Conservation (phyloP, 1,284 basidiomycete genomes). For the Sphaerobolus stellatus region DNA sequence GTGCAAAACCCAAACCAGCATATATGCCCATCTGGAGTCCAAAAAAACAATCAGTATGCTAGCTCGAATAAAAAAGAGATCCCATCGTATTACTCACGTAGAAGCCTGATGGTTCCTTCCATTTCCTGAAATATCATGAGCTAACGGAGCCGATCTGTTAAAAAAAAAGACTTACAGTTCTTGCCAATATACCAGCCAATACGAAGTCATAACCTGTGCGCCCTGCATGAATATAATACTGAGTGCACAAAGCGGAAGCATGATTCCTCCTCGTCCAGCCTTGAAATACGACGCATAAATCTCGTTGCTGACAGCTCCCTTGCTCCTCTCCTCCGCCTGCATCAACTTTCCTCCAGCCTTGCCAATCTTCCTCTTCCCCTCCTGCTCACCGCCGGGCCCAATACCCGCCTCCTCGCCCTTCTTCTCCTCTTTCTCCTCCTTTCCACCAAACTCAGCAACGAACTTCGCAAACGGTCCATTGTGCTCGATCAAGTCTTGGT, state of each 20-base stretch:
- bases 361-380: constrained; percentile 40
- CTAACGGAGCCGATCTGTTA: background rate
- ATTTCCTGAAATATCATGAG: constrained; percentile 38
- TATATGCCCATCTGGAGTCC: constrained; percentile 63
- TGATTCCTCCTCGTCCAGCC: constrained; percentile 53
- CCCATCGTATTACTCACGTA: constrained; percentile 58
- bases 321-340: constrained; percentile 67
- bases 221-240: constrained; percentile 57
- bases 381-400: constrained; percentile 32
- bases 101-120: constrained; percentile 52
- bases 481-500: constrained; percentile 61
- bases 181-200: constrained; percentile 68
- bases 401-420: constrained; percentile 37
- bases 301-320: constrained; percentile 50
- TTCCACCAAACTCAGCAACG: constrained; percentile 63
- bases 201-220: constrained; percentile 61
- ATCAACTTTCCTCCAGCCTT: constrained; percentile 49
- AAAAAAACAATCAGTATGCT: background rate
- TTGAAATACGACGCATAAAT: constrained; percentile 55
- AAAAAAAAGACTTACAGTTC: constrained; percentile 39
- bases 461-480: constrained; percentile 73
- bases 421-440: constrained; percentile 38
- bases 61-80: too few species aligned
- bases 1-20: constrained; percentile 51
- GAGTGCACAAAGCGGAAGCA: constrained; percentile 54